Base-by-base conservation (phyloP, 768 basidiomycete genomes). In the Boletus insuetus region DNA sequence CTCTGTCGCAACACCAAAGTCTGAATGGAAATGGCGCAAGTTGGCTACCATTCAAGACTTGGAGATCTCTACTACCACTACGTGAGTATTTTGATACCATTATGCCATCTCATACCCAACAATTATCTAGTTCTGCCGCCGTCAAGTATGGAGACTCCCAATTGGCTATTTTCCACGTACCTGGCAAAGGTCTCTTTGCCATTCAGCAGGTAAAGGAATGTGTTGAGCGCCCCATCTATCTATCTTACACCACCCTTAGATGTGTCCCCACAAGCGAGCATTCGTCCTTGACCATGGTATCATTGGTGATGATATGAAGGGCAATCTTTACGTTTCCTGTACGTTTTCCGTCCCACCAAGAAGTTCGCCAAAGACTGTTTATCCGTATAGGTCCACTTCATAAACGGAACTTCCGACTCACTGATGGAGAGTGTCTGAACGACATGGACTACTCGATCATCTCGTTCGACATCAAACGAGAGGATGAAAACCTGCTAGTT, bases 281-380 rank as follows among this genome's bases (percentile, higher is more conserved):
- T 86, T 88, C 61, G 84, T 89, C 10, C 81, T 89, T 10, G 83
- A 83, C 31, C 82, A 87, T 55, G 84, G 84, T 17, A 79, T 91
- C 50, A 73, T 91, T 10, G 85, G 86, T 0, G 86, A 88, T 60
- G 83, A 84, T 47, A 66, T 76, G 19, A 69, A 78, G 6, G 85
- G 84, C 12, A 74, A 78, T 12, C 72, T 81, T 12, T 80, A 77
- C 55, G 74, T 77, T 49, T 80, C 78, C 6, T 74, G 82, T 82
- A 55, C 59, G 80, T 67, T 26, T 4, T 31, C 29, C 9, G 13
- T 22, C 12, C 37, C 9, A 0, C 3, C 19, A n/a, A 16, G 12
- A 20, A 9, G 7, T 8, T 22, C 26, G 47, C 17, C 24, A 14
- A 43, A 7, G 31, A 35, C n/a, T 7, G 14, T 19, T 13, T 32